Conservation (phyloP, 176 grass and related monocot species). For the Thinopyrum elongatum region DNA sequence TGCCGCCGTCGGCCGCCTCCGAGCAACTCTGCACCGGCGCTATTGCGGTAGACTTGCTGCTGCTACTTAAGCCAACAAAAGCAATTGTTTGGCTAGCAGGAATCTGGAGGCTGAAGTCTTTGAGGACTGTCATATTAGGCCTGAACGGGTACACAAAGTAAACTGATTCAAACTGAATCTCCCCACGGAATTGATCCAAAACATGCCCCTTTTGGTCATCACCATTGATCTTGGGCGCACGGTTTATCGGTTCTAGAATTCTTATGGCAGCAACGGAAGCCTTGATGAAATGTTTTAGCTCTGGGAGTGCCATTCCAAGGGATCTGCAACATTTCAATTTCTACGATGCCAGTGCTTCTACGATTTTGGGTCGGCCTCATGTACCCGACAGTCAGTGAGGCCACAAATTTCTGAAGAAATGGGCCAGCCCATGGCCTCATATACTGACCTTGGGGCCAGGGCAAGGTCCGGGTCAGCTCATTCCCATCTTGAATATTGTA, state of each 20-base stretch:
- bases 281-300: slow-evolving; percentile 89
- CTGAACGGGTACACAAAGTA: slow-evolving; percentile 78
- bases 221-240: slow-evolving; percentile 59
- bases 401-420: no score
- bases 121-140: slow-evolving; percentile 62
- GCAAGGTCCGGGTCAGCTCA: no score
- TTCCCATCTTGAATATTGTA: no score
- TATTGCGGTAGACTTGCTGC: slow-evolving; percentile 83
- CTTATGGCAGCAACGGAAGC: slow-evolving; percentile 77
- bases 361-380: no score
- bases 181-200: slow-evolving; percentile 52
- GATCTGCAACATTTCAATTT: slow-evolving; percentile 47
- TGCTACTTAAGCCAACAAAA: slow-evolving; percentile 82
- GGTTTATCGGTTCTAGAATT: slow-evolving; percentile 72
- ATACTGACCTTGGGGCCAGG: no score
- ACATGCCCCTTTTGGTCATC: slow-evolving; percentile 57
- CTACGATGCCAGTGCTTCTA: no score
- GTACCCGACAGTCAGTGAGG: no score
- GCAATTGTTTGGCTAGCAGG: slow-evolving; percentile 72
- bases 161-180: slow-evolving; percentile 65
- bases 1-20: no score
- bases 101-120: slow-evolving; percentile 71
- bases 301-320: slow-evolving; percentile 89
- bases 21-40: slow-evolving; percentile 51
- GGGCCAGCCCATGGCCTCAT: no score